Percentiles rank a stretch among this genome's conserved stretches.
Conservation (phyloP, 192 early-diverging fungal species). For the Pilobolus umbonatus region DNA sequence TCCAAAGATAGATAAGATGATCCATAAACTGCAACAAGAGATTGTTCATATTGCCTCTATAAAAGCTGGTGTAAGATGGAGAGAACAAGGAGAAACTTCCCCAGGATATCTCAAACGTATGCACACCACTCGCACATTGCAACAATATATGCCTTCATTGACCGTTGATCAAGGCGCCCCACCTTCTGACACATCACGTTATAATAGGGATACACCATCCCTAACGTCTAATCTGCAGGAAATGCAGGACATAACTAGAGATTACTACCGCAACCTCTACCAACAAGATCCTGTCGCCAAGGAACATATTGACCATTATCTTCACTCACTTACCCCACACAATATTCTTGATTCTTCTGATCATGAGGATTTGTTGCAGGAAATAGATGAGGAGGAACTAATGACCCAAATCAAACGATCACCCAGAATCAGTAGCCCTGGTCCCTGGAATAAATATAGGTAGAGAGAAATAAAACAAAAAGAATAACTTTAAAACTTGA, state of each 20-base stretch:
- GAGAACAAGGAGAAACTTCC: neutral
- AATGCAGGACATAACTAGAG: neutral
- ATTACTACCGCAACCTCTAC: neutral
- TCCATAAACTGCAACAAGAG: neutral
- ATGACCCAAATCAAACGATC: neutral
- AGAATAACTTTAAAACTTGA: too few relatives aligned
- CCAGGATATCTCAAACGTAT: neutral
- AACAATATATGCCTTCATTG: neutral
- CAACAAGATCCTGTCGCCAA: neutral
- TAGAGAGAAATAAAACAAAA: too few relatives aligned
- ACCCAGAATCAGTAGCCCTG: neutral
- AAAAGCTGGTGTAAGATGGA: neutral
- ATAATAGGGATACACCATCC: neutral
- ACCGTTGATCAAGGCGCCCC: too few relatives aligned
- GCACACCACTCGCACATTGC: neutral
- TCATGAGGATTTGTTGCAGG: neutral
- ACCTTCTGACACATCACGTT: neutral
- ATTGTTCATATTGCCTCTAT: neutral
- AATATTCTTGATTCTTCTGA: neutral
- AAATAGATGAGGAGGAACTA: neutral
- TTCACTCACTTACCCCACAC: too few relatives aligned
- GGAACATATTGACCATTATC: too few relatives aligned
- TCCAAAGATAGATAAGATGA: too few relatives aligned
- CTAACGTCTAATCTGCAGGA: too few relatives aligned
- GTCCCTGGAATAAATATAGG: too few relatives aligned